Conservation (phyloP, 176 grass and related monocot species). For the Aegilops speltoides region DNA sequence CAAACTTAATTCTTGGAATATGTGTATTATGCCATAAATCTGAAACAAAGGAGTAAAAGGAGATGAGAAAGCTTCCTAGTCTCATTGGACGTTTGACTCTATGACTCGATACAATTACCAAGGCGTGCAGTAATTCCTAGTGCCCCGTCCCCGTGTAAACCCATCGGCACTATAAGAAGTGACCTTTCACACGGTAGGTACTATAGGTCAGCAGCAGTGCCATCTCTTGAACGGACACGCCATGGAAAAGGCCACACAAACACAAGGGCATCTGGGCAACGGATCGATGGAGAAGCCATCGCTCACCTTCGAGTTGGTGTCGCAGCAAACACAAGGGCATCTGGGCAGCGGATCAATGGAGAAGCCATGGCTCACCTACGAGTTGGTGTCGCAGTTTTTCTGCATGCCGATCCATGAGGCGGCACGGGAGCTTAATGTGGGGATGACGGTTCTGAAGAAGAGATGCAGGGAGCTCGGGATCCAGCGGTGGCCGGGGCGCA, state of each 20-base stretch:
- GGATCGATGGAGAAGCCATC: not conserved
- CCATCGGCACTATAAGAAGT: not conserved
- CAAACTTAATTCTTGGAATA: not conserved
- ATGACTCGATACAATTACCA: not conserved
- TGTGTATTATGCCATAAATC: not conserved
- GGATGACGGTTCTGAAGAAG: constrained; percentile 27
- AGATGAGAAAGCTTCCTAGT: not conserved
- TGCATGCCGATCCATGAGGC: constrained; percentile 35
- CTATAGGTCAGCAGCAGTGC: not conserved
- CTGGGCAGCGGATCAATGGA: no score
- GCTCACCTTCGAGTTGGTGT: no score
- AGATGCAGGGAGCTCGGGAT: constrained; percentile 32
- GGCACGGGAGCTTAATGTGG: not conserved
- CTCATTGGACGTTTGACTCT: not conserved
- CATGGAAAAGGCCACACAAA: not conserved
- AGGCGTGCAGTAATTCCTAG: not conserved
- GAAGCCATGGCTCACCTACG: no score
- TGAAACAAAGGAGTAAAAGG: not conserved
- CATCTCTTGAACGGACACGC: not conserved
- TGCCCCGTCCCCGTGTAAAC: not conserved
- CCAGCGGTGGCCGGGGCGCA: not conserved
- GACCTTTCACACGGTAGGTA: no score
- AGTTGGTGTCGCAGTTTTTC: constrained; percentile 25
- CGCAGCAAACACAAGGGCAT: no score
- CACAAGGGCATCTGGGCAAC: not conserved